phyloP scores from a whole-genome alignment of 192 early-diverging fungal genomes.

The Chytriomyces hyalinus region DNA sequence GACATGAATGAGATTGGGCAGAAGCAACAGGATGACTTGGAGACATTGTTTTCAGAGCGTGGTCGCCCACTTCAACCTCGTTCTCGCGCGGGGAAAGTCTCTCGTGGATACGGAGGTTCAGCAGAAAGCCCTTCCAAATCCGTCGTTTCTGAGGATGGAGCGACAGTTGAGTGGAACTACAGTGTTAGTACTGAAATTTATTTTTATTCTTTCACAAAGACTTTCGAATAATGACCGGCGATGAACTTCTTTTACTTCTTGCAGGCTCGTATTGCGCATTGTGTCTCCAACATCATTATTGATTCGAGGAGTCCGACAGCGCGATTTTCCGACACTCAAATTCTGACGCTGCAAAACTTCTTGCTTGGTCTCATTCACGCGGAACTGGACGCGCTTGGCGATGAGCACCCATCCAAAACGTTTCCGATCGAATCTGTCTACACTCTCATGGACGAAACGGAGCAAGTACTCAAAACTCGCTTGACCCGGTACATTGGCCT shows the following conservation, averaged over 20 bases:
- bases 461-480: neutral
- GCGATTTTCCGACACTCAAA: conserved; percentile 8
- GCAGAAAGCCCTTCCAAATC: no score
- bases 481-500: conserved; percentile 22
- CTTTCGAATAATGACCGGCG: no score
- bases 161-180: neutral
- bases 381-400: neutral
- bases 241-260: neutral
- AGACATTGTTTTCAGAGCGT: no score
- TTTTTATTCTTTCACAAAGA: no score
- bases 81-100: no score
- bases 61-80: no score
- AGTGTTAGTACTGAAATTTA: neutral
- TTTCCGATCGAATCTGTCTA: neutral
- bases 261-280: conserved; percentile 13
- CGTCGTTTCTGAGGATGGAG: neutral
- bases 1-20: neutral
- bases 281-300: neutral
- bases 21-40: neutral
- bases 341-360: conserved; percentile 16
- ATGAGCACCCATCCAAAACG: neutral
- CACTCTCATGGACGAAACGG: conserved; percentile 5
- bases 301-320: neutral
- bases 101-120: no score
- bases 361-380: conserved; percentile 13